Evolutionary conservation across 2,329 filamentous ascomycete genomes (phyloP), one percentile per base, ranked within the genome.

Genomic region (Neofusicoccum laricinum): DNA sequence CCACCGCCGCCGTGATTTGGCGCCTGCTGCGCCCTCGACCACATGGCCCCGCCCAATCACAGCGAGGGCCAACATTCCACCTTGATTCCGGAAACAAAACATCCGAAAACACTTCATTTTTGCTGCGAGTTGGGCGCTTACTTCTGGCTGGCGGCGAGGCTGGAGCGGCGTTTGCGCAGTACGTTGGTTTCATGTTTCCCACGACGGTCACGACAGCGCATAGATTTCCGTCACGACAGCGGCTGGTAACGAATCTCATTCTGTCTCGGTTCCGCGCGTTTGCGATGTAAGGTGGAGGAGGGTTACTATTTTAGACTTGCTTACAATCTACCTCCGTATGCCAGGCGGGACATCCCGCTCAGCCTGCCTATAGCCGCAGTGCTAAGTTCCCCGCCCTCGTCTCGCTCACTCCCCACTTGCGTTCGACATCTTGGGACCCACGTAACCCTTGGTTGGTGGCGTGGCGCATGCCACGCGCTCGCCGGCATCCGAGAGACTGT

Each of bases 291-390:
- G 36, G 30, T 46, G 30, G 40, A 46, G 21, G 53, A 30, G 32
- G 15, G 40, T n/a, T 59, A 36, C 55, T 59, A 59, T 59, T 46
- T 59, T 59, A 59, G 55, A 59, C 30, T 11, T 59, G 55, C 55
- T 59, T 59, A 59, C 55, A 59, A 59, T 59, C 36, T 59, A n/a
- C n/a, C n/a, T n/a, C n/a, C n/a, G n/a, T n/a, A 59, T 59, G 36
- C 41, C 51, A 40, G 25, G n/a, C 55, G 41, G 41, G 10, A 19
- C 41, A 17, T 19, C n/a, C 55, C 55, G 55, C 55, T 46, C 36
- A 59, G 32, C 30, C 25, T 10, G 21, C 21, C n/a, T 38, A 19
- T 53, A 32, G 50, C 50, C 38, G 32, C 32, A 36, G 15, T 32
- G 21, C 38, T 41, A 19, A 34, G 4, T 59, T 25, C 17, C 12